Evolutionary conservation across 179 eudicot genomes (phyloP), one percentile per base, ranked within the genome.

Genomic region (Pouteria campechiana): DNA sequence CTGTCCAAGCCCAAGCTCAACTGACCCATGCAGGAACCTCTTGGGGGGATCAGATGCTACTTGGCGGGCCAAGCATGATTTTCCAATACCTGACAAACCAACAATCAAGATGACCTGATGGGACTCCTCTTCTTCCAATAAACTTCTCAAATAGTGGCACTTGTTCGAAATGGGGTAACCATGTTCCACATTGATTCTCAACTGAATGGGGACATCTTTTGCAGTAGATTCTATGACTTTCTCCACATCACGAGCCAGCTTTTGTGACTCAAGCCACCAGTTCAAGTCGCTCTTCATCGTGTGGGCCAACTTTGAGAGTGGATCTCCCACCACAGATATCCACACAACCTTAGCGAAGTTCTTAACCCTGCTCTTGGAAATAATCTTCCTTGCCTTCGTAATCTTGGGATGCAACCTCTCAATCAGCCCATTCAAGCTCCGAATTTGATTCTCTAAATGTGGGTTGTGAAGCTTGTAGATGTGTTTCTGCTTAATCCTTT

Each of bases 1-100:
- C n/a, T 48, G 54, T n/a, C 54, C 54, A 7, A 48, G 37, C 25
- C 44, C 44, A 48, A 48, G 54, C 25, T 48, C 54, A 36, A 48
- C 33, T 35, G 34, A 41, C 17, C 54, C 54, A 37, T 25, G 42
- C 24, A 17, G 32, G 27, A 48, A 48, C 43, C 27, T 48, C 11
- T 5, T 2, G 1, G 54, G 43, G 17, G 33, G 43, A 37, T 48
- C 33, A 16, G 54, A 48, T 35, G 54, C 54, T 21, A 48, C 54
- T 48, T 48, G 54, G n/a, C 54, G 42, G 25, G 54, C 43, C 29
- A 48, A 48, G 37, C 43, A 48, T 1, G 54, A 35, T 34, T 48
- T 48, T 6, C 44, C 54, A 36, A 37, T 37, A 24, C 54, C 54
- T 8, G 54, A 48, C 7, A 48, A 37, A 23, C 54, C 54, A 48